A percentile compares a stretch with the other conserved stretches of the same genome.
phyloP scores from a whole-genome alignment of 345 rosid species.

The Anastatica hierochuntica region DNA sequence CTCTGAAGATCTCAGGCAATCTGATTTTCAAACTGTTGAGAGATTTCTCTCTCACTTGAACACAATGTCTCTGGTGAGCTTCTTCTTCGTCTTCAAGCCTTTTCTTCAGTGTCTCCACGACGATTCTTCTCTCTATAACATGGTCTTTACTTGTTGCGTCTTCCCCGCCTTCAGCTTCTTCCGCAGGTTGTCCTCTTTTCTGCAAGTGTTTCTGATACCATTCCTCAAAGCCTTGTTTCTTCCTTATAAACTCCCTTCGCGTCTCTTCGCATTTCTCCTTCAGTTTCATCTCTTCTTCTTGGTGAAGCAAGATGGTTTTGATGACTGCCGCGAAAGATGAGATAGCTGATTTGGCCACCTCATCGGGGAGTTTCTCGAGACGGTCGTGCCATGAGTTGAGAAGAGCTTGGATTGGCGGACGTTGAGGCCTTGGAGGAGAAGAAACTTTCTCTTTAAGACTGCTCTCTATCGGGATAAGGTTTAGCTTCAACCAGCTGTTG shows the following conservation, averaged over 20 bases:
- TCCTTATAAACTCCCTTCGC: constrained; percentile 50
- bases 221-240: constrained; percentile 69
- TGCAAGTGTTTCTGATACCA: constrained; percentile 78
- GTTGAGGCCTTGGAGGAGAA: constrained; percentile 66
- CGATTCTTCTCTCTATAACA: constrained; percentile 56
- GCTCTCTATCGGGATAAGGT: constrained; percentile 73
- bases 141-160: constrained; percentile 45
- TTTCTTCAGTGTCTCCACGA: constrained; percentile 62
- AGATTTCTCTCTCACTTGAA: constrained; percentile 89
- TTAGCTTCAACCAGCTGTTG: constrained; percentile 57
- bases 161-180: constrained; percentile 44
- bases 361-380: constrained; percentile 77
- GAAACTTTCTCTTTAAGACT: constrained; percentile 51
- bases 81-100: constrained; percentile 65
- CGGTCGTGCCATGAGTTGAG: constrained; percentile 58
- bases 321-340: constrained; percentile 66
- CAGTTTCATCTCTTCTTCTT: constrained; percentile 82
- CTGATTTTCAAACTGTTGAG: constrained; percentile 67
- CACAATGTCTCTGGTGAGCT: constrained; percentile 57
- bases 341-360: constrained; percentile 75
- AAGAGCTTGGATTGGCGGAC: constrained; percentile 73
- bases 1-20: constrained; percentile 78
- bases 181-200: constrained; percentile 40
- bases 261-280: constrained; percentile 83
- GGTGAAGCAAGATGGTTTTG: constrained; percentile 51